phyloP scores from a whole-genome alignment of 108 stramenopile species.

The Nitzschia putrida region DNA sequence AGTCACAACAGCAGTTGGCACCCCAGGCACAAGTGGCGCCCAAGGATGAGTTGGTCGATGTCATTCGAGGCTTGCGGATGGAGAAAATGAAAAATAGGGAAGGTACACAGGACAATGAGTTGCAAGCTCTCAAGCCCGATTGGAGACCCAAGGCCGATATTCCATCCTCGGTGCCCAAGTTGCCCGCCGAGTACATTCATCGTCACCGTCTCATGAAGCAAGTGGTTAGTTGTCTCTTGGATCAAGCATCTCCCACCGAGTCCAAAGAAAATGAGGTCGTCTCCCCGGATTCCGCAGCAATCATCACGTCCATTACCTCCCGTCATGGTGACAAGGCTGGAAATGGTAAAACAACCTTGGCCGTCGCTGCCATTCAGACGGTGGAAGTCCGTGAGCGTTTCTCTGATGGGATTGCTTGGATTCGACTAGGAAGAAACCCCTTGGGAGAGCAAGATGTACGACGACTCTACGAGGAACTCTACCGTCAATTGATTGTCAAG shows the following conservation, averaged over 20 bases:
- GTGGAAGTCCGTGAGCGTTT: conserved; percentile 88
- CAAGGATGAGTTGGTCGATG: conserved; percentile 83
- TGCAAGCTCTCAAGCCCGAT: conserved; percentile 72
- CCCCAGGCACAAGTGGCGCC: conserved; percentile 45
- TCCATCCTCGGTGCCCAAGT: conserved; percentile 77
- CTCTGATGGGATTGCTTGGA: conserved; percentile 87
- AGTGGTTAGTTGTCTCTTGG: conserved; percentile 81
- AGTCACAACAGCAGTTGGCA: background rate
- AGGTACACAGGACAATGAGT: conserved; percentile 41
- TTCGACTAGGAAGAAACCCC: conserved; percentile 73
- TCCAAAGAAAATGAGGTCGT: conserved; percentile 70
- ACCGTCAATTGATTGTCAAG: conserved; percentile 71
- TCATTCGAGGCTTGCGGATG: conserved; percentile 72
- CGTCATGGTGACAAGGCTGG: conserved; percentile 88
- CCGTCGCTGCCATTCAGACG: conserved; percentile 86
- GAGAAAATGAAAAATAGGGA: conserved; percentile 78
- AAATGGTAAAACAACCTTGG: conserved; percentile 85
- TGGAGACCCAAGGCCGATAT: conserved; percentile 86
- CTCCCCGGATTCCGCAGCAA: conserved; percentile 40
- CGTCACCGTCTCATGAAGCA: conserved; percentile 88
- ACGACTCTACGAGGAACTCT: conserved; percentile 81
- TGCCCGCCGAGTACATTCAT: conserved; percentile 86
- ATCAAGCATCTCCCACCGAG: conserved; percentile 45
- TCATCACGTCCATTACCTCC: conserved; percentile 84
- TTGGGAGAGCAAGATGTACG: conserved; percentile 79